Evolutionary conservation across 495 filamentous ascomycete species (phyloP), one percentile per base, ranked within the genome.

Genomic region (Bacidia gigantensis): DNA sequence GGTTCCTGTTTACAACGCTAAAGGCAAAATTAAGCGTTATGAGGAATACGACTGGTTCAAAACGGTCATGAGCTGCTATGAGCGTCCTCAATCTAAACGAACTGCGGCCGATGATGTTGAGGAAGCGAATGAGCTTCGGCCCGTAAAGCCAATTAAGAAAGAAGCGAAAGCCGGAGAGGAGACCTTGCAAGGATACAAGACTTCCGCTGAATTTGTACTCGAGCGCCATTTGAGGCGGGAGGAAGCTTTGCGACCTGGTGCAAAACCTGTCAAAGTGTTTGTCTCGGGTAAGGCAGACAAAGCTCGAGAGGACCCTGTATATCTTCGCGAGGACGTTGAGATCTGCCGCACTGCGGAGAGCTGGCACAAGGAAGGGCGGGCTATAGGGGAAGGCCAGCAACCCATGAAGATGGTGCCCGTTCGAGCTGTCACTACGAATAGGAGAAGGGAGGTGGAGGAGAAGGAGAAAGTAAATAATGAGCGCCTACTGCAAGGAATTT

Each of bases 341-440:
- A 68, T 78, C 53, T 95, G 93, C 62, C 86, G 92, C 60, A 88
- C 83, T n/a, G 82, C 83, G 14, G 92, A 99, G 60, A 93, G 84
- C 43, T 97, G 93, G 93, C 93, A 95, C 61, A 94, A 95, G 61
- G 93, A 97, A 75, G 92, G 92, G 21, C 80, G 89, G 1, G 80
- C 77, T 26, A 74, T 93, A 11, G 77, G 73, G 11, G 61, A 70
- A 0, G 87, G 86, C 20, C 77, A 82, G 53, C 68, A 80, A 29
- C 84, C 90, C 0, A 68, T 95, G 39, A 99, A 99, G 61, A 74
- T 73, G 32, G 92, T 95, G 0, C 87, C 89, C 10, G 86, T 90
- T 61, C 83, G 92, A 26, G 92, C 88, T 35, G 90, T 94, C 5
- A 97, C 92, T 0, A 77, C 87, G 12, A 82, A 82, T 40, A 79